Evolutionary conservation across 352 stramenopile genomes (phyloP), one percentile per base, ranked within the genome.

Genomic region (Plasmopara muralis): DNA sequence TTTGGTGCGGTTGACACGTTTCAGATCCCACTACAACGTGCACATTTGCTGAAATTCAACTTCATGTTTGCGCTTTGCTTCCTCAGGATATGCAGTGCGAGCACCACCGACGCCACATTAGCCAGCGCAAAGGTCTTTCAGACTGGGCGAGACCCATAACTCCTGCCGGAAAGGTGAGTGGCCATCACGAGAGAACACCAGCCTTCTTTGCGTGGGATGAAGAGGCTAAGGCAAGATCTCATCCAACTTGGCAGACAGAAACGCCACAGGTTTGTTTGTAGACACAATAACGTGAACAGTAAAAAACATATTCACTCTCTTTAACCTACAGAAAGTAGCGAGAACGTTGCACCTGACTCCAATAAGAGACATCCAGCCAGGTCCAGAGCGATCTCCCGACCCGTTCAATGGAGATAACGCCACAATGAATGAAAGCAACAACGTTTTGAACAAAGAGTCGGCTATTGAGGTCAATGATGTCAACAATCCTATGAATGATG

Each of bases 191-290:
- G 8, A 41, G 42, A 0, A 66, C 61, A 16, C 74, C 74, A 7
- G 20, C 64, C 1, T 77, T 79, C 42, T 87, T 87, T 51, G 77
- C 74, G 9, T 87, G 77, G 76, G 39, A 60, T 30, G 47, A 65
- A 52, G 62, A 60, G 28, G 18, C 14, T 41, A n/a, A 42, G 30
- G 33, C 28, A 38, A 37, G 14, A n/a, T n/a, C 13, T 18, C 49
- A 31, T 13, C 25, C 30, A 9, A 41, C 48, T 3, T 57, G 57
- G 55, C 52, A 60, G 18, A 42, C 55, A 0, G 41, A 60, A 16
- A 62, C 56, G 13, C 59, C 54, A 2, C 54, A 60, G 46, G 59
- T 66, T 28, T 12, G 59, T 55, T 25, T 25, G 20, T 25, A 25
- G 33, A 3, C 18, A 39, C 33, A 14, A 38, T 1, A 9, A 5